Evolutionary conservation across 148 eudicot genomes (phyloP).

Genomic region (Camellia granthamiana): DNA sequence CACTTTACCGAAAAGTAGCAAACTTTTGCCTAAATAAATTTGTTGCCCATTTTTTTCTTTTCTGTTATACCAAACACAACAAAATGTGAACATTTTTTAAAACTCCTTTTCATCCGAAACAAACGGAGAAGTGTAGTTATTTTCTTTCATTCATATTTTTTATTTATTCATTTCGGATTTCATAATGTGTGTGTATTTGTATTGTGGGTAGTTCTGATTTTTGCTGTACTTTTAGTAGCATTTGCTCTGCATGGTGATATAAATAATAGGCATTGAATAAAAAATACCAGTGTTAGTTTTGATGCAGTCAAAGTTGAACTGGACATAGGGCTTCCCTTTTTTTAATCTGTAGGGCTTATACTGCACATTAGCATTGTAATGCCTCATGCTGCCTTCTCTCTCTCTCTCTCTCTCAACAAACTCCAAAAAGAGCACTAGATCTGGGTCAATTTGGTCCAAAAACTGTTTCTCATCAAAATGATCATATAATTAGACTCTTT

Average conservation of each 20-base stretch:
- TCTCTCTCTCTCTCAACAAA: not conserved
- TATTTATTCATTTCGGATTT: not conserved
- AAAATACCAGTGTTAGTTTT: not conserved
- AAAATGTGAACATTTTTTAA: no score
- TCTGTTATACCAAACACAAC: no score
- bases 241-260: not conserved
- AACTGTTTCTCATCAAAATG: no score
- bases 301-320: slow-evolving; percentile 9
- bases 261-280: not conserved
- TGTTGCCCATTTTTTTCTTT: no score
- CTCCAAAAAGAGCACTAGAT: not conserved
- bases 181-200: not conserved
- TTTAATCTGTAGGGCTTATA: no score
- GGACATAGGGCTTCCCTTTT: no score
- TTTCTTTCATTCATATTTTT: not conserved
- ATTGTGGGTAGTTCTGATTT: not conserved
- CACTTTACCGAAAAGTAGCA: no score
- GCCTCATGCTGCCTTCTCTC: not conserved
- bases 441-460: no score
- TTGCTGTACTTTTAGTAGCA: not conserved
- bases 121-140: not conserved
- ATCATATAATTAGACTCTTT: no score
- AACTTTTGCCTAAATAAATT: no score
- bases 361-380: no score
- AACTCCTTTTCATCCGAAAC: no score